Base-by-base conservation (phyloP, 768 basidiomycete genomes). In the Serendipita sp. region DNA sequence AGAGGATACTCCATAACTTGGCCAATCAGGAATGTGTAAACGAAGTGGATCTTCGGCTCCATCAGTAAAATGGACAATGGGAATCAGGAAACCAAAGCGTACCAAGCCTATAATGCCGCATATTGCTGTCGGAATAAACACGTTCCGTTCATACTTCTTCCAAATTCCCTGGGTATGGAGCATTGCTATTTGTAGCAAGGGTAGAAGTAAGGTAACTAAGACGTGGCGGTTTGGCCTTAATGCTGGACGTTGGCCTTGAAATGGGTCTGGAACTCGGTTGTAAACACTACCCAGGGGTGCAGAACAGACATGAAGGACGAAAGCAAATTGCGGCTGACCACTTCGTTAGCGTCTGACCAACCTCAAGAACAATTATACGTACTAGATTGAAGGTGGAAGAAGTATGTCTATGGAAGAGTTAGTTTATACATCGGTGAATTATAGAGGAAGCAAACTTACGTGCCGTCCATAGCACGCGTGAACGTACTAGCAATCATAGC, bases 201-300 rank as follows among this genome's bases (percentile, higher is more conserved):
- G 89, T 32, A 89, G 78, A 3, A 84, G 73, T 64, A 90, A 82
- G 5, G 85, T 86, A 65, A 89, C 77, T n/a, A 88, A 75, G 30
- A 83, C 82, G 69, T 90, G 86, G 58, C 81, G 80, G 69, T 88
- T 86, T 3, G 88, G 89, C 48, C 88, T 77, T 7, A 85, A 80
- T 0, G 82, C 83, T 2, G 76, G 70, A 1, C 75, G 78, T 2
- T 74, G 71, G 3, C 75, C 70, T 64, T 77, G 79, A 11, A 18
- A 15, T 28, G 58, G 18, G 30, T 15, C 32, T 35, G 44, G 18
- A 3, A 51, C 69, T 73, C 72, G 18, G 52, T 64, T 63, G 32
- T 68, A 67, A 28, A 67, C 66, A 71, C 86, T 85, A 3, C 84
- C 80, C 45, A 83, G 69, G 0, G 85, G 84, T 1, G 84, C 83